A percentile compares a stretch with the other conserved stretches of the same genome.
Conservation (phyloP, 192 early-diverging fungal species). For the Coemansia sp. region DNA sequence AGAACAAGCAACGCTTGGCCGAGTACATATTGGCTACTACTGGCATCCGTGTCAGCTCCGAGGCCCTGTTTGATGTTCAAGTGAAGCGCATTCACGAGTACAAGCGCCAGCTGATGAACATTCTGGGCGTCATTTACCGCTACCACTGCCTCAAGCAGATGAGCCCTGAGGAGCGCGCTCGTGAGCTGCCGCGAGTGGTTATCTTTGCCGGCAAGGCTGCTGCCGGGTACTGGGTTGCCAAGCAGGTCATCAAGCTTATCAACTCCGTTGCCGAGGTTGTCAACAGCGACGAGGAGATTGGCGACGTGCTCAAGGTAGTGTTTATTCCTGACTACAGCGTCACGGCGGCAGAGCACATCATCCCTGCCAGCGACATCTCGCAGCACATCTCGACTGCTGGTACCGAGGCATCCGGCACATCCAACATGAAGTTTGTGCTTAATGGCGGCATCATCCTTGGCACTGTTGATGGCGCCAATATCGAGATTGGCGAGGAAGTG, state of each 20-base stretch:
- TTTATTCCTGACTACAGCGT: constrained; percentile 99
- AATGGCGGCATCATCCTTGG: constrained; percentile 98
- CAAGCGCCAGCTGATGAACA: constrained; percentile 99
- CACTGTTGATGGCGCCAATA: constrained; percentile 97
- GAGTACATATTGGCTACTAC: constrained; percentile 73
- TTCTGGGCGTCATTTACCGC: constrained; percentile 90
- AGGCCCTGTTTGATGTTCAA: constrained; percentile 95
- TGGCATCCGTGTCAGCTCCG: constrained; percentile 71
- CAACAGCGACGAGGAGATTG: constrained; percentile 80
- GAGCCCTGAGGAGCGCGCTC: constrained; percentile 61
- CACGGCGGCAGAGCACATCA: constrained; percentile 91
- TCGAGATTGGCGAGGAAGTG: constrained; percentile 96
- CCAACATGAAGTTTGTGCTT: constrained; percentile 99
- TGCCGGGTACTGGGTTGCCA: constrained; percentile 98
- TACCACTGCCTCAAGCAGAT: constrained; percentile 84
- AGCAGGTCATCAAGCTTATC: constrained; percentile 98
- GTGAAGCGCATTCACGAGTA: constrained; percentile 99
- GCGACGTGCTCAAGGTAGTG: constrained; percentile 87
- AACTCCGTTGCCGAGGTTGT: constrained; percentile 87
- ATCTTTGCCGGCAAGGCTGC: constrained; percentile 98
- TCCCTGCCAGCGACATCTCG: constrained; percentile 97
- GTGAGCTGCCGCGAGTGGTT: constrained; percentile 70
- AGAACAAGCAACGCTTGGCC: constrained; percentile 88
- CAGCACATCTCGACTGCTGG: constrained; percentile 99
- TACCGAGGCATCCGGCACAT: constrained; percentile 97